Conservation (phyloP, 1,139 yeast genomes). For the Sugiyamaella castrensis region DNA sequence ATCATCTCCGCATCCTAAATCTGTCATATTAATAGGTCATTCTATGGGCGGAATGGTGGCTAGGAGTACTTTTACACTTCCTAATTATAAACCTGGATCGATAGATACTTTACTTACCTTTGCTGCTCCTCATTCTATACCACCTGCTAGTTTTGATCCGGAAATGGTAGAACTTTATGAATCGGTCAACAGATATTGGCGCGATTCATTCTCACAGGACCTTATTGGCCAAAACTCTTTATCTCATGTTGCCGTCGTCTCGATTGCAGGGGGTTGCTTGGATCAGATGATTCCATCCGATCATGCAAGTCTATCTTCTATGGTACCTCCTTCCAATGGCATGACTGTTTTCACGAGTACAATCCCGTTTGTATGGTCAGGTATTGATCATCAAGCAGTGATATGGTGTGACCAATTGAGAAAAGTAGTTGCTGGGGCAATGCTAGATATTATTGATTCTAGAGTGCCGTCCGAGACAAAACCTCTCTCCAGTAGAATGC, state of each 20-base stretch:
- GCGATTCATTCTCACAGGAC: slow-evolving; percentile 31
- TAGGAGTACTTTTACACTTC: slow-evolving; percentile 68
- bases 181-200: slow-evolving; percentile 71
- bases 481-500: slow-evolving; percentile 55
- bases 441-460: slow-evolving; percentile 55
- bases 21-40: slow-evolving; percentile 65
- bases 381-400: slow-evolving; percentile 81
- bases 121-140: slow-evolving; percentile 80
- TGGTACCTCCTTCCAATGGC: slow-evolving; percentile 67
- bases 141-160: slow-evolving; percentile 84
- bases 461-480: slow-evolving; percentile 52
- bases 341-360: slow-evolving; percentile 76
- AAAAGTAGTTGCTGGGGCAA: slow-evolving; percentile 49
- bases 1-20: slow-evolving; percentile 42
- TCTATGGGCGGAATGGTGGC: slow-evolving; percentile 88
- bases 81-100: slow-evolving; percentile 61
- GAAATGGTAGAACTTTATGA: slow-evolving; percentile 65
- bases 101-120: slow-evolving; percentile 71
- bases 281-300: slow-evolving; percentile 79
- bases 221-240: slow-evolving; percentile 34
- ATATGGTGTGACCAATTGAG: slow-evolving; percentile 88
- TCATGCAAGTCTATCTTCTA: slow-evolving; percentile 62
- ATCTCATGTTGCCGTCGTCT: slow-evolving; percentile 38
- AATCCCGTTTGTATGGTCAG: slow-evolving; percentile 83
- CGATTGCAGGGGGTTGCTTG: slow-evolving; percentile 73